These are phyloP conservation scores for Cercospora canescens DNA, from an alignment of 2,329 filamentous ascomycete genomes.

Conservation along the genomic window DNA sequence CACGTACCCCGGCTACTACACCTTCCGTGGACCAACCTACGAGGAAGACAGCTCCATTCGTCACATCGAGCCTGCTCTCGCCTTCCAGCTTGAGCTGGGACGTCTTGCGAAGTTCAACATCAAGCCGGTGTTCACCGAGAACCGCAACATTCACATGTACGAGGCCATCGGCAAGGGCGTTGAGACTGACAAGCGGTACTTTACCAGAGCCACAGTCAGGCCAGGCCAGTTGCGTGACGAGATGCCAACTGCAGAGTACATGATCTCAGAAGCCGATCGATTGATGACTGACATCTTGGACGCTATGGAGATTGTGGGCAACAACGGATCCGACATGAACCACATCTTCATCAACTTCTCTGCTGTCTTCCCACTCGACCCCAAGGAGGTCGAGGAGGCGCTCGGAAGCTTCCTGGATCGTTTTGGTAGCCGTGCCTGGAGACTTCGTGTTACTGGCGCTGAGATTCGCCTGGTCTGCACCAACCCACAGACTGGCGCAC, in stretches of 20 bases:
- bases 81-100: slow-evolving; percentile 96
- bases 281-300: slow-evolving; percentile 98
- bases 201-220: slow-evolving; percentile 92
- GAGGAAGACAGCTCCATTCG: slow-evolving; percentile 93
- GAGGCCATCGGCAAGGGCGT: slow-evolving; percentile 93
- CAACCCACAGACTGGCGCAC: slow-evolving; percentile 76
- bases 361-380: slow-evolving; percentile 88
- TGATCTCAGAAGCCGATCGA: slow-evolving; percentile 94
- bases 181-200: slow-evolving; percentile 97
- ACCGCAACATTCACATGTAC: slow-evolving; percentile 98
- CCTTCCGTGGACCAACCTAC: slow-evolving; percentile 90
- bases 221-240: slow-evolving; percentile 93
- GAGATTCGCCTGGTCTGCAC: slow-evolving; percentile 99
- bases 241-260: slow-evolving; percentile 97
- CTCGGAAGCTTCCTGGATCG: slow-evolving; percentile 94
- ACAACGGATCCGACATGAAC: slow-evolving; percentile 98
- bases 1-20: slow-evolving; percentile 95
- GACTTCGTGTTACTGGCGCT: slow-evolving; percentile 92
- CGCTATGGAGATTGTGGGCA: slow-evolving; percentile 95
- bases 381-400: slow-evolving; percentile 86
- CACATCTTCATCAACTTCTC: slow-evolving; percentile 99
- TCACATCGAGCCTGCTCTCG: slow-evolving; percentile 92
- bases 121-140: slow-evolving; percentile 97
- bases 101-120: slow-evolving; percentile 97
- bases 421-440: slow-evolving; percentile 92